Evolutionary conservation across 768 basidiomycete genomes (phyloP).

Genomic region (Termitomyces sp.): DNA sequence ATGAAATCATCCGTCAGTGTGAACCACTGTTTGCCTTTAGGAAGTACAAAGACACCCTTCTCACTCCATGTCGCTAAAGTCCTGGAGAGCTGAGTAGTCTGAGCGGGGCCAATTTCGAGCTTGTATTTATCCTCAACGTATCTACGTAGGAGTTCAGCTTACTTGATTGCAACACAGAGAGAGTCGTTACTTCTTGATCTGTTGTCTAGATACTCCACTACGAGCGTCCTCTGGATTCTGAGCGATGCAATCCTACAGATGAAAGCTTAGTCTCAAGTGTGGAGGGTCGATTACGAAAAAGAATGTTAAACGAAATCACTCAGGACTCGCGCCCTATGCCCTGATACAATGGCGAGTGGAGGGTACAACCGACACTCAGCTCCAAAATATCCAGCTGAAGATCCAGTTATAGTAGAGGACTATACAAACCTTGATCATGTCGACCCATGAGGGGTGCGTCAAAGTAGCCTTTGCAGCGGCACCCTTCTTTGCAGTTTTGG

Average conservation of each 20-base stretch:
- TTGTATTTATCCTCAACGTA: constrained; percentile 84
- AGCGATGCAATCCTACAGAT: constrained; percentile 74
- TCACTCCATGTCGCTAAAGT: constrained; percentile 83
- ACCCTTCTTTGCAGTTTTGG: constrained; percentile 40
- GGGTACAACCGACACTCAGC: neutral
- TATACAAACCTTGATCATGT: constrained; percentile 75
- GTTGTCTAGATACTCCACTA: constrained; percentile 80
- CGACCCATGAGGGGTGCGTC: constrained; percentile 60
- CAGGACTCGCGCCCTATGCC: constrained; percentile 21
- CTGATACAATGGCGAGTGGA: constrained; percentile 13
- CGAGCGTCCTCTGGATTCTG: constrained; percentile 74
- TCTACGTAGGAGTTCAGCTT: constrained; percentile 36
- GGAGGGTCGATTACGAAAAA: constrained; percentile 10
- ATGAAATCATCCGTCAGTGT: neutral
- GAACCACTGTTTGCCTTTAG: constrained; percentile 61
- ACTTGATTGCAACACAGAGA: constrained; percentile 6
- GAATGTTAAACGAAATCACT: constrained; percentile 5
- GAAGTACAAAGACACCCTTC: constrained; percentile 79
- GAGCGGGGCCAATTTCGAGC: constrained; percentile 74
- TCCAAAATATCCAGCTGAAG: neutral
- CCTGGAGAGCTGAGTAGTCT: constrained; percentile 72
- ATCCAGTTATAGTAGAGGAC: constrained; percentile 6
- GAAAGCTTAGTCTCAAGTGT: neutral
- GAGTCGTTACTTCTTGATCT: constrained; percentile 84
- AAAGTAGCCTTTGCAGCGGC: constrained; percentile 36